These are phyloP conservation scores for Symmetrospora coprosmae DNA, from an alignment of 768 basidiomycete species.

Conservation along the genomic window DNA sequence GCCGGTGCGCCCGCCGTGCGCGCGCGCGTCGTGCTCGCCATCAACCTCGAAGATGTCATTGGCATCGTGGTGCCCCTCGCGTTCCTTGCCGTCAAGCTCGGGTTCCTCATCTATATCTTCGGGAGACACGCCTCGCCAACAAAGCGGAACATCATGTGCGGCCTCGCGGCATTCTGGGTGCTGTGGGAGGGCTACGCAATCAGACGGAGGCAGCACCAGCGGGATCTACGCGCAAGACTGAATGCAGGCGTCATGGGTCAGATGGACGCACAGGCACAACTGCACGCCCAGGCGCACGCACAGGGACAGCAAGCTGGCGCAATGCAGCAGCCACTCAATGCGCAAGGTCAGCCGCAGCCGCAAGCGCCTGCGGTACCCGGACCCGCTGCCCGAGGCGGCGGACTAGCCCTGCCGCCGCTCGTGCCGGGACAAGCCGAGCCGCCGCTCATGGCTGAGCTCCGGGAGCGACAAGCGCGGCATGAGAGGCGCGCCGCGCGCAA, in stretches of 20 bases:
- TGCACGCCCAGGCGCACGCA: neutral
- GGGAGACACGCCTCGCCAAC: slow-evolving; percentile 25
- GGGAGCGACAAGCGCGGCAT: neutral
- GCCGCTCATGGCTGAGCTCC: neutral
- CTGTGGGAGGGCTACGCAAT: slow-evolving; percentile 25
- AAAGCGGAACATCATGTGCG: slow-evolving; percentile 23
- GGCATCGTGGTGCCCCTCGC: slow-evolving; percentile 27
- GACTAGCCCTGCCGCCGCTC: no score
- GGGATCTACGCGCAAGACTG: neutral
- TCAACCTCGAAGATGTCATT: slow-evolving; percentile 31
- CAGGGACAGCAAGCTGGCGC: neutral
- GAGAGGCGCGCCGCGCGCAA: neutral
- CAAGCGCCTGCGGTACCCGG: neutral
- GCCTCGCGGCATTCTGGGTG: slow-evolving; percentile 27
- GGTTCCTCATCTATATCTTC: slow-evolving; percentile 31
- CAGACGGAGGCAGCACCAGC: neutral
- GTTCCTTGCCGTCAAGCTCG: slow-evolving; percentile 30
- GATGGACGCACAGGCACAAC: neutral
- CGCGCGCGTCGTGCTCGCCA: slow-evolving; percentile 25
- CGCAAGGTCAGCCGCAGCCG: neutral
- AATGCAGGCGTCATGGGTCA: slow-evolving; percentile 13
- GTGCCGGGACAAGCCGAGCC: neutral
- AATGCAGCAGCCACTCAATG: neutral
- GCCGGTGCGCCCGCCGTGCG: no score
- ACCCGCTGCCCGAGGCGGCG: neutral